phyloP scores from a whole-genome alignment of 2,329 filamentous ascomycete genomes.

The Reticulascus tulasneorum region DNA sequence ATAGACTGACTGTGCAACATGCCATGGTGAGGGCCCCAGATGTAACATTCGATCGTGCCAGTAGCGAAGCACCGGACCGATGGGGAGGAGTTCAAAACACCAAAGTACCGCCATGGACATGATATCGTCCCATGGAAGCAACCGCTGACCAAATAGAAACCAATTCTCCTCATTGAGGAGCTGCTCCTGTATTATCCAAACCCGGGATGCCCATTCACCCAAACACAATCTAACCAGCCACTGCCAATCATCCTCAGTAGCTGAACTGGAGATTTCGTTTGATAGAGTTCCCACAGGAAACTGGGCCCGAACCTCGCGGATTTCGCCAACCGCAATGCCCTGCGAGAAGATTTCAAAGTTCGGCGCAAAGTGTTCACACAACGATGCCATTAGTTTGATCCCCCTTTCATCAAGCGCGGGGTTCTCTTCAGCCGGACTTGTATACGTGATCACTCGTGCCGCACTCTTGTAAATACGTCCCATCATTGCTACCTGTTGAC shows the following conservation, averaged over 20 bases:
- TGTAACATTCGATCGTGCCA: neutral
- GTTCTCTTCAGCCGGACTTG: neutral
- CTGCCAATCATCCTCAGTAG: neutral
- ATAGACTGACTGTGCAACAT: neutral
- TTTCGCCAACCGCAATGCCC: neutral
- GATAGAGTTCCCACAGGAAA: neutral
- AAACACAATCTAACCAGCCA: neutral
- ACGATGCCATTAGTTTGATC: neutral
- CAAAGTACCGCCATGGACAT: neutral
- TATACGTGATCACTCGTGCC: neutral
- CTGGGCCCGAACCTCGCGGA: neutral
- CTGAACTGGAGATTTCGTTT: neutral
- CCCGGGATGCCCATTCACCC: neutral
- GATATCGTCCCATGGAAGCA: neutral
- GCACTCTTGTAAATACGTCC: neutral
- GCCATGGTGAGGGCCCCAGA: neutral
- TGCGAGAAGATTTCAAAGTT: neutral
- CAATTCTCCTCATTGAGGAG: neutral
- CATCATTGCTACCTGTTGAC: neutral
- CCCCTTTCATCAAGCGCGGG: neutral
- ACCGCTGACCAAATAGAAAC: neutral
- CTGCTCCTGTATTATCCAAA: constrained; percentile 1
- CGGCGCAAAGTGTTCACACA: neutral
- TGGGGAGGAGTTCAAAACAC: neutral
- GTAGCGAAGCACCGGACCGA: neutral